Percentiles rank a stretch among this genome's conserved stretches.
Conservation (phyloP, 2,329 filamentous ascomycete genomes). For the Penicillium glabrum region DNA sequence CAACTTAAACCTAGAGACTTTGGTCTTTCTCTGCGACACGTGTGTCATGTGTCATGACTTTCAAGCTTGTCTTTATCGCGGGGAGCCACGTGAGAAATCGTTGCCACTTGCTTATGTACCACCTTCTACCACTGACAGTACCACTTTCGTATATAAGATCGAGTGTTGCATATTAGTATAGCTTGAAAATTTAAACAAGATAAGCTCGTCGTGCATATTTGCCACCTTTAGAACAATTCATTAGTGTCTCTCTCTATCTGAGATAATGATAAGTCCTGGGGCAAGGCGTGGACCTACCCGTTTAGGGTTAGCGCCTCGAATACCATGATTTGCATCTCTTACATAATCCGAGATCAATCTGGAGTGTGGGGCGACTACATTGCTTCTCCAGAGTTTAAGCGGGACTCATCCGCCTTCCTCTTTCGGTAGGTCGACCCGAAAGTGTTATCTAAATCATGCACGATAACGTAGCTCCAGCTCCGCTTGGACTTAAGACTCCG, state of each 20-base stretch:
- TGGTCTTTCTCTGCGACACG: neutral
- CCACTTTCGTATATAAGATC: too few species aligned
- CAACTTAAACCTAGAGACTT: conserved; percentile 11
- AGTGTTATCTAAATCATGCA: conserved; percentile 2
- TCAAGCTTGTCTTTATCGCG: conserved; percentile 14
- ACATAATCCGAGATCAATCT: conserved; percentile 8
- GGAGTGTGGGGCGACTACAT: conserved; percentile 8
- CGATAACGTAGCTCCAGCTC: conserved; percentile 6
- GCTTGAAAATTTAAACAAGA: too few species aligned
- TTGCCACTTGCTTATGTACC: too few species aligned
- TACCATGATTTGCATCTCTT: neutral
- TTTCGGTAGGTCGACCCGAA: conserved; percentile 19
- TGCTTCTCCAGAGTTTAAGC: conserved; percentile 6
- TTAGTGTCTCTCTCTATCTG: neutral
- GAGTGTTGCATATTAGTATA: too few species aligned
- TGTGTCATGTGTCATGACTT: conserved; percentile 1
- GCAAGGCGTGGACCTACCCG: conserved; percentile 21
- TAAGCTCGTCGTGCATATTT: too few species aligned
- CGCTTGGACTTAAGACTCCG: conserved; percentile 12
- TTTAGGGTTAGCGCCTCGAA: conserved; percentile 12
- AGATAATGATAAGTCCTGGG: neutral
- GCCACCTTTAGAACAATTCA: neutral
- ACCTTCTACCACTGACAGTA: too few species aligned
- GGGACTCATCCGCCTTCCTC: conserved; percentile 9
- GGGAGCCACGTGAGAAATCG: neutral